Evolutionary conservation across 1,139 yeast species (phyloP), one percentile per base, ranked within the genome.

Genomic region (Candida sp.): DNA sequence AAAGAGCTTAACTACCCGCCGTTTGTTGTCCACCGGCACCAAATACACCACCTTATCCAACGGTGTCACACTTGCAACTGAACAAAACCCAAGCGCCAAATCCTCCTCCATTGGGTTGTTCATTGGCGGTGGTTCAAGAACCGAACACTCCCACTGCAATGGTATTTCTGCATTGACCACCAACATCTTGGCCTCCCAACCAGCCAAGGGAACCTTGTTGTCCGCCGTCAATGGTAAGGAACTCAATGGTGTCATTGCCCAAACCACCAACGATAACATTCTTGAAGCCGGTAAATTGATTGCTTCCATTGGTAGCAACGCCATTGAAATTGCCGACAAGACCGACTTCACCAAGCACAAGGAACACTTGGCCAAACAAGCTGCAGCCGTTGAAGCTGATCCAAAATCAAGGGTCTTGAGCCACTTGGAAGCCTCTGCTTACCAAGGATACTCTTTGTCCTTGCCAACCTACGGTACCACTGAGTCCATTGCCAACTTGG

Each of bases 371-470:
- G 62, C 69, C 49, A 69, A 72, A 28, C 60, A 69, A 54, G 77
- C 82, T 49, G 73, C 69, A 40, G 72, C 70, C 38, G 65, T 80
- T 52, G 88, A 83, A 70, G 57, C 68, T 44, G 65, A 65, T 59
- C 84, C 84, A 54, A 63, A 73, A 48, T 59, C 72, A 54, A 80
- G 72, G 77, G 88, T 86, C 47, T 66, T 84, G 61, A 90, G 86
- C 72, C 96, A 89, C 72, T 80, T 88, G 75, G 83, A 84, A 63
- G 82, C 92, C 55, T 81, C 92, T 54, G 96, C 96, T 50, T 89
- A 82, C 88, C 96, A 88, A 75, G 90, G 91, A 64, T 85, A 90
- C 63, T 85, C 94, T 26, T 78, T 88, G 61, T 88, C 87, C 50
- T 77, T 88, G 68, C 96, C 96, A 70, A 78, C 81, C 49, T 76